Evolutionary conservation across 805 yeast genomes (phyloP), one percentile per base, ranked within the genome.

Genomic region (Lipomyces spencermartinsiae): DNA sequence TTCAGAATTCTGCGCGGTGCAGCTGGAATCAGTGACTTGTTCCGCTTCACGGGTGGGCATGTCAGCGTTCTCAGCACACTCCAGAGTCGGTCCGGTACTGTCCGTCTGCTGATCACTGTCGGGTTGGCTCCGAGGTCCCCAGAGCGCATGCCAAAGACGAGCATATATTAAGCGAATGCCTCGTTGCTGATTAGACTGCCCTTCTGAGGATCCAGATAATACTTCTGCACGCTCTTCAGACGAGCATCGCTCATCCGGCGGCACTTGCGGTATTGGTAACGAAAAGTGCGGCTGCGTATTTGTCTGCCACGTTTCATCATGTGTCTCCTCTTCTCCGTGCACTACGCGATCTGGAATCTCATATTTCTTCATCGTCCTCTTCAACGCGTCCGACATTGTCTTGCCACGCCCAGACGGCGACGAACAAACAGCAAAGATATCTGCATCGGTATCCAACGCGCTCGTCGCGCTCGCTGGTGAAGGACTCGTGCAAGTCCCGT

Each of bases 401-500:
- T 2, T 25, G 9, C 56, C 56, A 9, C 58, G 39, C n/a, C 5
- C 9, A 2, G 58, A 33, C 19, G 63, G 63, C 43, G 63, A 60
- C 29, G 63, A 46, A 33, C 63, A 60, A 22, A 55, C 51, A n/a
- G 49, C 35, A 8, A 22, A 33, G n/a, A 46, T 55, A 7, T 60
- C 51, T 14, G 46, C 58, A 12, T 9, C 55, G 22, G 51, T 49
- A 6, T 33, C 31, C 25, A 25, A 43, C 8, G 54, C 63, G 4
- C 46, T 46, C 7, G 58, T 64, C 12, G 43, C 34, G 39, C 53
- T 49, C 22, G 49, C 54, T 19, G 63, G 56, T 14, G 64, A 39
- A 8, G 63, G 67, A 19, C 58, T 64, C 46, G 55, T 8, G 12
- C 62, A 59, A 9, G 16, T 59, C 19, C 29, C 35, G 19, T 59